Evolutionary conservation across 1,139 yeast species (phyloP), one percentile per base, ranked within the genome.

Genomic region (Magnusiomyces tetraspermus): DNA sequence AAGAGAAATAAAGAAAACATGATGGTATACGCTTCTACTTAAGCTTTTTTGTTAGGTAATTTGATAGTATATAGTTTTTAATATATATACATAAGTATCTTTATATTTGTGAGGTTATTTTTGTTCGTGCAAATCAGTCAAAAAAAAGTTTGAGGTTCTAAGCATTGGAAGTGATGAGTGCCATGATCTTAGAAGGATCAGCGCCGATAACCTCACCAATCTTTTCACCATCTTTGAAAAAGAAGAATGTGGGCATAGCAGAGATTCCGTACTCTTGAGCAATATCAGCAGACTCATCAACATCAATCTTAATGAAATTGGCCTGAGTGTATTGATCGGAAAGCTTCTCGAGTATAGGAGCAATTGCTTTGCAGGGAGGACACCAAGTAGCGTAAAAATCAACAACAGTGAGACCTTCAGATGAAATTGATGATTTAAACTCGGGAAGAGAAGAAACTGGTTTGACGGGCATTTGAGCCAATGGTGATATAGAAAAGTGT

Each of bases 321-420:
- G 78, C 61, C 57, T 71, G 69, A 54, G 67, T 75, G 59, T 68
- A 69, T 48, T 67, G 64, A 15, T 72, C 67, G 40, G 74, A 69
- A 59, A 85, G 77, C 67, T 84, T 81, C 59, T 84, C 87, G 61
- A 87, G 71, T 60, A 81, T 69, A 55, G 96, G 96, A 36, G 90
- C 79, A 69, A 88, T 82, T 64, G 85, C 85, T 69, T 84, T 85
- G 73, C 96, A 88, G 44, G 96, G 96, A 53, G 92, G 95, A 72
- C 96, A 88, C 96, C 96, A 88, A 50, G 84, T 79, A 51, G 96
- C 96, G 65, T 78, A 83, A 69, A 86, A 88, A 69, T 88, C 96
- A 57, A 87, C 84, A 40, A 86, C 79, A 46, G 85, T 80, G 67
- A 83, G 71, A 56, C 83, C 78, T 58, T 77, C 79, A 66, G 74